Evolutionary conservation across 164 flowering plant genomes (phyloP), one percentile per base, ranked within the genome.

Genomic region (Magnolia sinica): DNA sequence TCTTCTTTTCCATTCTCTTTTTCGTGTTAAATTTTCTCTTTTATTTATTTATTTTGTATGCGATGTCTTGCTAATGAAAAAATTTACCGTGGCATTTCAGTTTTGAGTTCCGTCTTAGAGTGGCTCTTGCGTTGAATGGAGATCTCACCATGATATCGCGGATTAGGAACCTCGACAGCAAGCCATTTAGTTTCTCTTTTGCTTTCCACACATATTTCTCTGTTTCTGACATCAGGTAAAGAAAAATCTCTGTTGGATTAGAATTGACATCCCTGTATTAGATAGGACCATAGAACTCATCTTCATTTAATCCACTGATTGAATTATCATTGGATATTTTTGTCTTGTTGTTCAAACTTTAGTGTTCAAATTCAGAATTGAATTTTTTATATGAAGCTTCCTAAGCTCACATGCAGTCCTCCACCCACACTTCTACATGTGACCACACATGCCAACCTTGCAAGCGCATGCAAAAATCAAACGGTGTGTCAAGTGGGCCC

Each of bases 211-310:
- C 98, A 13, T 88, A 96, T 72, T 84, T 96, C 22, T 85, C 90
- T 8, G 96, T 94, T 77, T 94, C 99, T 10, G 99, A 96, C 82
- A 94, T 96, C 83, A 94, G 99, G 99, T 96, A 84, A 31, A 75
- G 27, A 74, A 49, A 49, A 64, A 16, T 73, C 55, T 20, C 22
- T 49, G 66, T 58, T 73, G 55, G 49, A 63, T 24, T 22, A 72
- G 19, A 55, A 72, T 11, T n/a, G 10, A 13, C 45, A 37, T 22
- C 73, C 73, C 18, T 50, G 59, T 58, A 71, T 71, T 49, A 14
- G 14, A 20, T 19, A 31, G 73, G 20, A 68, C 51, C 16, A 5
- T 68, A 4, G 18, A 7, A 16, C 4, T n/a, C 20, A 13, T 68
- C 68, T 65, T 22, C 68, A 65, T 22, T n/a, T 65, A 65, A 65